Conservation (phyloP, 331 rosid species). For the Phaseolus coccineus region DNA sequence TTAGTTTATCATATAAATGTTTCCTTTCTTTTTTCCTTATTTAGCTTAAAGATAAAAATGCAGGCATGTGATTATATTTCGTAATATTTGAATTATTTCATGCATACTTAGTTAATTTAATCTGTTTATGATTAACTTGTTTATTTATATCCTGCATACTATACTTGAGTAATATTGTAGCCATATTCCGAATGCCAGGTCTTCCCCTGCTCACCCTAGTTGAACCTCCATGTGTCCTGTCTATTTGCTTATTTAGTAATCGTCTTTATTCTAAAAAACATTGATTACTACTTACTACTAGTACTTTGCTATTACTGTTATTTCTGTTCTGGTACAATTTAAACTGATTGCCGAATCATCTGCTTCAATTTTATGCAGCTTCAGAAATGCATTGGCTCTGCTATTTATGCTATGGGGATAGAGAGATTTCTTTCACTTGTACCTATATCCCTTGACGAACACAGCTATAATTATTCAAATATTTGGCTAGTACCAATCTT, state of each 20-base stretch:
- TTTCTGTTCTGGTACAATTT: slow-evolving; percentile 8
- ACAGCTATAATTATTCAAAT: slow-evolving; percentile 60
- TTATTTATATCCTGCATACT: neutral
- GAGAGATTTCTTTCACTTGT: slow-evolving; percentile 72
- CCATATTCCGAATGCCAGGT: neutral
- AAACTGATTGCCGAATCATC: slow-evolving; percentile 36
- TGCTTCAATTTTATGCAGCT: slow-evolving; percentile 60
- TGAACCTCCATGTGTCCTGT: neutral
- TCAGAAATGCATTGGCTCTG: slow-evolving; percentile 84
- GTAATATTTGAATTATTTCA: neutral
- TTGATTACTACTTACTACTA: neutral
- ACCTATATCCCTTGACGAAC: slow-evolving; percentile 70
- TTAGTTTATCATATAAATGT: neutral
- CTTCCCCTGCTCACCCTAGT: neutral
- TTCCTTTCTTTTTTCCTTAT: neutral
- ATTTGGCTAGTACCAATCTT: slow-evolving; percentile 85
- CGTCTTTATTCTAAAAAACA: neutral
- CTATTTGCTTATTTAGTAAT: neutral
- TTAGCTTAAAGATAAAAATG: neutral
- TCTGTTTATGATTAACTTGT: neutral
- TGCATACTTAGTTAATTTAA: neutral
- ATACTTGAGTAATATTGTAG: neutral
- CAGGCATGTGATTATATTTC: neutral
- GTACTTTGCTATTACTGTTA: neutral
- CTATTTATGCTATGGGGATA: slow-evolving; percentile 87